Conservation (phyloP, 352 stramenopile species). For the Globisporangium camurandrum region DNA sequence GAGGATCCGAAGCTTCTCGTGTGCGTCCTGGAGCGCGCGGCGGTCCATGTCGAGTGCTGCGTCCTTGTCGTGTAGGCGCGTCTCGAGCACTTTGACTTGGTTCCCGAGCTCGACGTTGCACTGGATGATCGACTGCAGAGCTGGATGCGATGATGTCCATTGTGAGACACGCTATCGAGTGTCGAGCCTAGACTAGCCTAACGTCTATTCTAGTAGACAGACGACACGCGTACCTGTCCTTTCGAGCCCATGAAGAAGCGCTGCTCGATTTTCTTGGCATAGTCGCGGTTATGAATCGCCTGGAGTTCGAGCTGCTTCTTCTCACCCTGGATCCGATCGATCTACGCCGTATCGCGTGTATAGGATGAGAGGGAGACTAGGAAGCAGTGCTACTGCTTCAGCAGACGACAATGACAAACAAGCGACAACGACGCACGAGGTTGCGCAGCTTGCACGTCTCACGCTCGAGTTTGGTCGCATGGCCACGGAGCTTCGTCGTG, state of each 20-base stretch:
- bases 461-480: slow-evolving; percentile 39
- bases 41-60: slow-evolving; percentile 15
- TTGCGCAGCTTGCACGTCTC: slow-evolving; percentile 61
- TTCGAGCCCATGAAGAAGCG: slow-evolving; percentile 75
- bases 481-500: slow-evolving; percentile 27
- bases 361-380: neutral
- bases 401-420: no score
- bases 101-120: slow-evolving; percentile 50
- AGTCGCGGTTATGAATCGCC: slow-evolving; percentile 76
- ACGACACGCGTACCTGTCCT: slow-evolving; percentile 19
- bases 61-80: slow-evolving; percentile 19
- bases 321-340: slow-evolving; percentile 67
- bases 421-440: slow-evolving; percentile 20
- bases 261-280: slow-evolving; percentile 82
- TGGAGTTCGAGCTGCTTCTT: slow-evolving; percentile 75
- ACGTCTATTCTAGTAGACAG: no score
- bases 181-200: neutral
- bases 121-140: slow-evolving; percentile 41
- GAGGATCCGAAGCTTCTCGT: slow-evolving; percentile 57
- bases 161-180: no score
- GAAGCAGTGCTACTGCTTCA: neutral
- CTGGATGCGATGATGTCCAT: neutral
- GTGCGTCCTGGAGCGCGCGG: slow-evolving; percentile 27
- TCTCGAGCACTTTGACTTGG: slow-evolving; percentile 33
- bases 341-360: slow-evolving; percentile 16